Base-by-base conservation (phyloP, 2,329 filamentous ascomycete genomes). In the Lachnellula hyalina region DNA sequence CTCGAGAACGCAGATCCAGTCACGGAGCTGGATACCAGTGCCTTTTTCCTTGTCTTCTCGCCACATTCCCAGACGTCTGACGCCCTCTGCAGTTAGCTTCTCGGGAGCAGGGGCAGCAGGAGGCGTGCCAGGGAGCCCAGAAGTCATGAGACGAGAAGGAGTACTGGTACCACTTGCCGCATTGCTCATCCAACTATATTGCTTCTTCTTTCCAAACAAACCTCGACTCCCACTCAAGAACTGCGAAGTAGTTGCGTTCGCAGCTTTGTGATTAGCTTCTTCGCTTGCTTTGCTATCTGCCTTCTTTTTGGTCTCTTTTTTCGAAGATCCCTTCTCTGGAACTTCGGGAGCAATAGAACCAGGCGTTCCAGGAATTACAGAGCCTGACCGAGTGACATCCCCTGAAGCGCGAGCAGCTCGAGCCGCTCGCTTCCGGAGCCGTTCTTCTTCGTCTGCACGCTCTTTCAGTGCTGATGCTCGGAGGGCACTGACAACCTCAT, bases 261-360 rank as follows among this genome's bases (percentile, higher is more conserved):
- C 90, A 59, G 86, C 88, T 21, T 85, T 84, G 61, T 93, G 90
- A 61, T 86, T 88, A 55, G 86, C 86, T 17, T 87, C 87, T 66
- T 95, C 90, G 0, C 84, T 87, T 21, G 86, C 81, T 63, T 88
- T 89, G 3, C 78, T 76, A 56, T 90, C 86, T n/a, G 84, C 82
- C 62, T 87, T 80, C 60, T 85, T 87, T 71, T 86, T 90, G 68
- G 87, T 79, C 70, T 96, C 91, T 74, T 96, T 96, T 77, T 96
- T 96, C 4, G 87, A 88, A 50, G 89, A 79, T 3, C 84, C 79
- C 70, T 91, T 93, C 61, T 84, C 81, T 1, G 82, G 78, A 1
- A 75, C 69, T 52, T 87, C 85, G 0, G 85, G 80, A 1, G 85
- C 83, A 42, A 82, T 77, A 1, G 82, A 76, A 5, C 82, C 83